phyloP scores from a whole-genome alignment of 768 basidiomycete genomes.

The Porpolomopsis calyptriformis region DNA sequence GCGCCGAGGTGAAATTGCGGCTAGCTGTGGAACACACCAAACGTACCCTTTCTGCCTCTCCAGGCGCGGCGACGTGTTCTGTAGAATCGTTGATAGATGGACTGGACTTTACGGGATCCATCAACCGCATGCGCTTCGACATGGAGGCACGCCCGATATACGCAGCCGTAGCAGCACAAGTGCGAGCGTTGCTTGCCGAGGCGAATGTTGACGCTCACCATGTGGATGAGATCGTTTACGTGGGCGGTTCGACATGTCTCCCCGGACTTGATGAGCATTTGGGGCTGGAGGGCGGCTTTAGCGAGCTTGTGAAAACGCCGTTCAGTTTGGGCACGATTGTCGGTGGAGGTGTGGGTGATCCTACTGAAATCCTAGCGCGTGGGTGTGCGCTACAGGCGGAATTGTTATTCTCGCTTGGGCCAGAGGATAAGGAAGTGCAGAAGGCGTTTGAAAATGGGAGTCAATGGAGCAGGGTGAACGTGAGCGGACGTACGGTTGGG shows the following conservation, averaged over 20 bases:
- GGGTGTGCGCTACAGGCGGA: slow-evolving; percentile 72
- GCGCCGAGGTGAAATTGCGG: slow-evolving; percentile 87
- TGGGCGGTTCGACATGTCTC: slow-evolving; percentile 64
- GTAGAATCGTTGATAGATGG: slow-evolving; percentile 95
- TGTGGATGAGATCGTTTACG: slow-evolving; percentile 71
- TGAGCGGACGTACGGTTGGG: slow-evolving; percentile 55
- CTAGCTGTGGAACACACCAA: slow-evolving; percentile 93
- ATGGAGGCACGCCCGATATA: slow-evolving; percentile 55
- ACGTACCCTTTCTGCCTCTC: slow-evolving; percentile 78
- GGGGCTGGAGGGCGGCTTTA: slow-evolving; percentile 38
- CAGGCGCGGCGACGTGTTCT: slow-evolving; percentile 80
- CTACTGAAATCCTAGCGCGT: slow-evolving; percentile 64
- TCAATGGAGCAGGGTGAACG: slow-evolving; percentile 35
- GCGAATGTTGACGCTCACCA: slow-evolving; percentile 51
- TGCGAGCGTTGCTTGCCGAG: slow-evolving; percentile 40
- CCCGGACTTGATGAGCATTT: slow-evolving; percentile 63
- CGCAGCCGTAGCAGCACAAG: slow-evolving; percentile 38
- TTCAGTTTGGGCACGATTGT: slow-evolving; percentile 57
- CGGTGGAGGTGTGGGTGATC: slow-evolving; percentile 66
- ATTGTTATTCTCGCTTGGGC: slow-evolving; percentile 40
- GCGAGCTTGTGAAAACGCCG: slow-evolving; percentile 52
- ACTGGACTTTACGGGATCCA: slow-evolving; percentile 67
- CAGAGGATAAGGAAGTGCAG: slow-evolving; percentile 39
- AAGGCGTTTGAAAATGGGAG: slow-evolving; percentile 37
- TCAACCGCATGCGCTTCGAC: slow-evolving; percentile 52